Base-by-base conservation (phyloP, 2,329 filamentous ascomycete species). In the Pleurostoma richardsiae region DNA sequence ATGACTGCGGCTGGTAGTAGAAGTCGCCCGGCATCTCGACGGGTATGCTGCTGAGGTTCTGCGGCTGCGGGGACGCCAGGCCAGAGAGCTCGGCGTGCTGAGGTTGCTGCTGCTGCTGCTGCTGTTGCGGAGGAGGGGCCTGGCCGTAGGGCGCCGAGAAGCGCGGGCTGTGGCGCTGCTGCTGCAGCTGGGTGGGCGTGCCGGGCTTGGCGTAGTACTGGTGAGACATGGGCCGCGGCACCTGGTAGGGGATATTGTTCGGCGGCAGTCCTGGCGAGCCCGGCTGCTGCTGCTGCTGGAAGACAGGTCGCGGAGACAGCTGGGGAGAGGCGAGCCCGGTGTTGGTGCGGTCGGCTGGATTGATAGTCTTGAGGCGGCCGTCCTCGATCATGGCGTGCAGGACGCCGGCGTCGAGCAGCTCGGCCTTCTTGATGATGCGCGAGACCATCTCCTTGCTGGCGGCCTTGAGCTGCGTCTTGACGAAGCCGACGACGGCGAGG, bases 401-500 rank as follows among this genome's bases (percentile, higher is more conserved):
- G 19, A 79, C 72, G 11, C 84, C 84, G 5, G 82, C 71, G 55
- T 87, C 84, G 38, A 88, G 69, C 27, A 88, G 68, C 62, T 85
- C 82, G 1, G 84, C 84, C 69, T 87, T 87, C 58, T 85, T 85
- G 57, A 86, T 80, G 59, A 88, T 77, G 42, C 84, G 75, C 45
- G 77, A 71, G 1, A 88, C 77, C 79, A 88, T 84, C 50, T 84
- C 74, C 52, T 82, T 83, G 55, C 80, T 82, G 6, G 84, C 80
- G 6, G 80, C 73, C 65, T 84, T 85, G 57, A 79, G 74, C 60
- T 86, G 80, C 48, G 77, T 73, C 69, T 84, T 86, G 54, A 87
- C 83, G 49, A 86, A 85, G 42, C 71, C 59, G 48, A 83, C 73
- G 64, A 86, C 73, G 49, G 82, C 75, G 45, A 87, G 68, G 59